Evolutionary conservation across 352 stramenopile genomes (phyloP), one percentile per base, ranked within the genome.

Genomic region (Phytophthora ohioensis): DNA sequence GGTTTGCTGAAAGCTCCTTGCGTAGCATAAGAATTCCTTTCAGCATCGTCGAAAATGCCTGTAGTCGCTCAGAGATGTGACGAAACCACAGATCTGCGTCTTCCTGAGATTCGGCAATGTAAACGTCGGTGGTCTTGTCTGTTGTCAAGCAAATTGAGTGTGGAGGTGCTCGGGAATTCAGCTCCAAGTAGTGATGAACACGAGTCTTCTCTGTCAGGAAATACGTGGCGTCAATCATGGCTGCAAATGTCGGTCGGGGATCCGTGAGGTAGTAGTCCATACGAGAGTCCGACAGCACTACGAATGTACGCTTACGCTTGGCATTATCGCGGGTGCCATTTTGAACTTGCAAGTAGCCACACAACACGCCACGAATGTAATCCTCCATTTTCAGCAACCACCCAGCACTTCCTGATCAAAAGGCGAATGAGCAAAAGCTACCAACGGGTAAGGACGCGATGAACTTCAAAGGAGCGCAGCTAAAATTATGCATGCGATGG

Each of bases 211-310:
- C 51, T 1, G 68, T 49, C 3, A 78, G 68, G 49, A 94, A 89
- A 9, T 80, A 78, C 49, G 90, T 92, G 4, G 77, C 72, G 27
- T 84, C 71, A 46, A 94, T 92, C 31, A 78, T 72, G 31, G 81
- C 70, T 2, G 85, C 65, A 49, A 94, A 94, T 17, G 74, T 69
- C 6, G 85, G 85, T 1, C 85, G 85, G 13, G 85, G 84, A 41
- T 94, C 87, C 9, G 55, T 70, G 3, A 71, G 49, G 57, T 93
- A 94, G 60, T 89, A 92, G 63, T 92, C 87, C 57, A 93, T 82
- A 3, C 85, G 84, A n/a, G 87, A 83, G 47, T 92, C 83, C 4
- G 85, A 90, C 17, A 94, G 75, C 67, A 93, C 82, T 39, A 91
- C 74, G 57, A 94, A 94, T 39, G 89, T 83, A 31, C 82, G 83